Percentiles rank a stretch among this genome's conserved stretches.
These are phyloP conservation scores for Daldinia concentrica DNA, from an alignment of 495 filamentous ascomycete species.

Conservation along the genomic window DNA sequence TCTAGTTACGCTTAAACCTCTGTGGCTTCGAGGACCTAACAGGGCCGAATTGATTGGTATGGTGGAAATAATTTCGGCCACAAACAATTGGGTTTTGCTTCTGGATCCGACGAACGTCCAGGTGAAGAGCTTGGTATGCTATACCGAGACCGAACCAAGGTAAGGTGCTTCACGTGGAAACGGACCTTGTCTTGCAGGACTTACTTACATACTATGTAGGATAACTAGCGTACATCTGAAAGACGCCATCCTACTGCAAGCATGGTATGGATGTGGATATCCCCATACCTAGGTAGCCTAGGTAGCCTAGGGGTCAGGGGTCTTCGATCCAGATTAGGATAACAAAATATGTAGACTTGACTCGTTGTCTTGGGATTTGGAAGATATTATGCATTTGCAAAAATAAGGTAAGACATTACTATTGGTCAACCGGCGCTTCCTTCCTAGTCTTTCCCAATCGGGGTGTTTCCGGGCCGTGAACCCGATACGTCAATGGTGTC, in stretches of 20 bases:
- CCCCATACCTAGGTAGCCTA: neutral
- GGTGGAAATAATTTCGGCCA: slow-evolving; percentile 20
- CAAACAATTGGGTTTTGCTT: neutral
- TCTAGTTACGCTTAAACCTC: neutral
- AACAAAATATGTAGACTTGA: slow-evolving; percentile 20
- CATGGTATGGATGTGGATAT: slow-evolving; percentile 2
- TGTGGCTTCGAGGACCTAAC: neutral
- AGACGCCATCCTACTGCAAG: neutral
- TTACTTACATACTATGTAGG: neutral
- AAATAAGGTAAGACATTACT: slow-evolving; percentile 18
- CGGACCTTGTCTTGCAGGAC: neutral
- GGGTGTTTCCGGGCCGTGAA: slow-evolving; percentile 31
- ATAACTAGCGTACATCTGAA: neutral
- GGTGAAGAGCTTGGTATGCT: slow-evolving; percentile 10
- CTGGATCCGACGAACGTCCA: slow-evolving; percentile 1
- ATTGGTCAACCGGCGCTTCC: slow-evolving; percentile 33
- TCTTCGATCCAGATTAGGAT: slow-evolving; percentile 20
- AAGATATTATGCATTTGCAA: slow-evolving; percentile 9
- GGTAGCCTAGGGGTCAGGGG: neutral
- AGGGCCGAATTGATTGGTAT: slow-evolving; percentile 4
- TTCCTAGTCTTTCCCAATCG: slow-evolving; percentile 35
- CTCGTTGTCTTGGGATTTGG: slow-evolving; percentile 5
- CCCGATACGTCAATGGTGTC: slow-evolving; percentile 33
- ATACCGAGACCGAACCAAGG: slow-evolving; percentile 24
- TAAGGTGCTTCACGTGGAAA: slow-evolving; percentile 28